Evolutionary conservation across 1,139 yeast genomes (phyloP).

Genomic region (Kurtzmaniella quercitrusa): DNA sequence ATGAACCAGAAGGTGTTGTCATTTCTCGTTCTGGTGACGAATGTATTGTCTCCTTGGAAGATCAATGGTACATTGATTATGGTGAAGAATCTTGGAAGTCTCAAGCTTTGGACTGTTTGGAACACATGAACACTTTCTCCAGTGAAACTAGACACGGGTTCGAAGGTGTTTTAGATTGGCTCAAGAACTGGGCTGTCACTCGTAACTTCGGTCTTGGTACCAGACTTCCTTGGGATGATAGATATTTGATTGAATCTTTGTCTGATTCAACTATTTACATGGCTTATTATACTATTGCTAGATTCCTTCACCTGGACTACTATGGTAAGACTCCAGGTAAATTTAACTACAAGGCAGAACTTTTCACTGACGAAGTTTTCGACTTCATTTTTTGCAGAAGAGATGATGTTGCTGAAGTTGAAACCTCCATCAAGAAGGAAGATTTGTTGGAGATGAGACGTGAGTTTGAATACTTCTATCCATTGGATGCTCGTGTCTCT

Average conservation of each 20-base stretch:
- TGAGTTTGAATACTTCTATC: constrained; percentile 94
- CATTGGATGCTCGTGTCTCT: constrained; percentile 84
- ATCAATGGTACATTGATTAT: constrained; percentile 97
- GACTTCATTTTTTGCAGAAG: constrained; percentile 82
- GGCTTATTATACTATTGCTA: constrained; percentile 90
- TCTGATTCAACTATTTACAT: constrained; percentile 96
- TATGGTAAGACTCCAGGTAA: constrained; percentile 77
- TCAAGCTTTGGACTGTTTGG: constrained; percentile 80
- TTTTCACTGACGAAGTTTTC: constrained; percentile 90
- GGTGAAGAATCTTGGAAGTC: constrained; percentile 93
- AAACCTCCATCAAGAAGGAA: constrained; percentile 59
- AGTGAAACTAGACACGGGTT: constrained; percentile 88
- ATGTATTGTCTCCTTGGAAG: constrained; percentile 94
- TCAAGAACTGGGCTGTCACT: constrained; percentile 97
- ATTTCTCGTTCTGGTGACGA: constrained; percentile 95
- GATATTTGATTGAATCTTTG: constrained; percentile 88
- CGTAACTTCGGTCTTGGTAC: constrained; percentile 97
- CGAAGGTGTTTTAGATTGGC: constrained; percentile 94
- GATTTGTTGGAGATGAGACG: constrained; percentile 75
- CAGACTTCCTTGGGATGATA: constrained; percentile 94
- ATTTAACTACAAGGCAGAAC: constrained; percentile 71
- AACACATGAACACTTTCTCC: constrained; percentile 71
- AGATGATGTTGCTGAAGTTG: constrained; percentile 40
- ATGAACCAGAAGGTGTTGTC: constrained; percentile 89
- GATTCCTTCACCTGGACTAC: constrained; percentile 80